Percentiles rank a stretch among this genome's conserved stretches.
Conservation (phyloP, 257 asterid genomes). For the Solanum piurae region DNA sequence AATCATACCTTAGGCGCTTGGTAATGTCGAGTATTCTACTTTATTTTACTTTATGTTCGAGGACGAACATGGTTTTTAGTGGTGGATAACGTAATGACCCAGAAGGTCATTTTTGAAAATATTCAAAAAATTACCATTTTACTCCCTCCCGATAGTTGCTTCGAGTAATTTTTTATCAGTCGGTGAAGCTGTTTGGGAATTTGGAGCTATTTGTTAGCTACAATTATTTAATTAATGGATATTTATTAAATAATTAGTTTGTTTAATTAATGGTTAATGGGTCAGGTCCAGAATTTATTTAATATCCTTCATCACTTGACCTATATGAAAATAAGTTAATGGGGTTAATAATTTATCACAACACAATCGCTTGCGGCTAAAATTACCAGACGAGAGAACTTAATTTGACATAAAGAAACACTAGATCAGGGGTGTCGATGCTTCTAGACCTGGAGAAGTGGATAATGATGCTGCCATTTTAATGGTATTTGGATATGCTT, state of each 20-base stretch:
- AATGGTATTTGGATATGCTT: slow-evolving; percentile 38
- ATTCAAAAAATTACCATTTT: background rate
- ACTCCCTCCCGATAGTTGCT: background rate
- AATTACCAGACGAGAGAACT: background rate
- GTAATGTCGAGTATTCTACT: background rate
- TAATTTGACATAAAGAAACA: background rate
- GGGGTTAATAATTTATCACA: background rate
- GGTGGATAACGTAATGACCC: too few relatives aligned
- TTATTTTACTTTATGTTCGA: background rate
- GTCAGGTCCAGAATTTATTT: background rate
- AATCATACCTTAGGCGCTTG: background rate
- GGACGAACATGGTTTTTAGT: too few relatives aligned
- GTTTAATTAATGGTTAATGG: too few relatives aligned
- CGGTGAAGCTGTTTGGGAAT: background rate
- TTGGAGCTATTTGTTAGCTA: background rate
- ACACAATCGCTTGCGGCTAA: background rate
- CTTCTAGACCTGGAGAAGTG: slow-evolving; percentile 58
- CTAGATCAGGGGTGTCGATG: slow-evolving; percentile 48
- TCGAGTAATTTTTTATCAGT: background rate
- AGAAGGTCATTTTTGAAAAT: too few relatives aligned
- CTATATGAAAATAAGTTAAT: background rate
- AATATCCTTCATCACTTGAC: background rate
- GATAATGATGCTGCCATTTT: slow-evolving; percentile 56
- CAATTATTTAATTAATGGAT: too few relatives aligned
- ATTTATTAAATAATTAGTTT: too few relatives aligned